Evolutionary conservation across 192 early-diverging fungal genomes (phyloP), one percentile per base, ranked within the genome.

Genomic region (Coemansia sp.): DNA sequence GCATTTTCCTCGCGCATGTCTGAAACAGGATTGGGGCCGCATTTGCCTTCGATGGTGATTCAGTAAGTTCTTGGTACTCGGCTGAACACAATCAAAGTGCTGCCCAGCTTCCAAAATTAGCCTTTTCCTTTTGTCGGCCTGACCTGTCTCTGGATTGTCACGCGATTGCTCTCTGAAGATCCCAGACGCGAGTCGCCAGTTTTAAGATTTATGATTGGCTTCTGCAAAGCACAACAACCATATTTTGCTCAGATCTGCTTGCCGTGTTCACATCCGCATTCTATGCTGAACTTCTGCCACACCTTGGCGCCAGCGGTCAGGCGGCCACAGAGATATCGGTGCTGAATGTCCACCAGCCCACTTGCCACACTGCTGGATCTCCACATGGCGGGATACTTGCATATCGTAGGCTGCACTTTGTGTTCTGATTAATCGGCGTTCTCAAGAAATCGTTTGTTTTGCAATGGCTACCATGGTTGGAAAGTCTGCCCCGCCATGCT

Each of bases 101-200:
- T 27, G 22, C 53, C 11, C 27, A 16, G 24, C 11, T 27, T 31
- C 47, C 47, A 18, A 49, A 49, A 49, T 49, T 49, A 49, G 47
- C 47, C n/a, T 49, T 49, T 20, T 49, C 47, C n/a, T 49, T 49
- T 49, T 49, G 47, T 55, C 53, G 27, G 27, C 3, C 53, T 55
- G 53, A 31, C 24, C 53, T 15, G 15, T 55, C 53, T 55, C 53
- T 55, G 53, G 53, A 31, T 55, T 55, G 31, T 55, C 53, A 55
- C 53, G 53, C 53, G 53, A 55, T 29, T 24, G 24, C 53, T 8
- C 53, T 55, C 53, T 12, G 27, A 55, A 33, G 53, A 55, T 55
- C 27, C 53, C 27, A n/a, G 47, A 20, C 20, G 47, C 47, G 4
- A 20, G 20, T 20, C 47, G 47, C 47, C 47, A 22, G 3, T 10